Conservation (phyloP, 164 flowering plant genomes). For the Tetrastigma voinierianum region DNA sequence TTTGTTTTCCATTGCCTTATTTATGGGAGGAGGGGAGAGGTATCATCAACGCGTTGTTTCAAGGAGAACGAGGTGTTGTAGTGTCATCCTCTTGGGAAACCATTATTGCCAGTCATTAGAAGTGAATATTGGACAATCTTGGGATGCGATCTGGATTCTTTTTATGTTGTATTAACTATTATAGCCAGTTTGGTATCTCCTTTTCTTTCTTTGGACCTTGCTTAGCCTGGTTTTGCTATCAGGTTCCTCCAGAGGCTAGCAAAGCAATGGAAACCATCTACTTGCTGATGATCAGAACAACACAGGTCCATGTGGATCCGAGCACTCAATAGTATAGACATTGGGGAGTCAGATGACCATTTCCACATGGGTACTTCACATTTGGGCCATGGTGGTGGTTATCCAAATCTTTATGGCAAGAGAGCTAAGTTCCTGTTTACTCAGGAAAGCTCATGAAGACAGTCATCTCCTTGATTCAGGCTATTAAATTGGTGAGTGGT, state of each 20-base stretch:
- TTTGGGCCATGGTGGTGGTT: constrained; percentile 91
- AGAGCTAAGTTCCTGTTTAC: constrained; percentile 81
- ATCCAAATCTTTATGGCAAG: constrained; percentile 91
- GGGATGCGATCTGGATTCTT: background rate
- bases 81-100: background rate
- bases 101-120: background rate
- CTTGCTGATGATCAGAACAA: constrained; percentile 78
- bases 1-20: background rate
- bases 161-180: background rate
- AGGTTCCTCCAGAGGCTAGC: constrained; percentile 53
- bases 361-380: constrained; percentile 96
- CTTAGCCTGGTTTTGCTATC: constrained; percentile 3
- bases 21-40: background rate
- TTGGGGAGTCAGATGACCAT: constrained; percentile 77
- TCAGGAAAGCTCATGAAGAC: constrained; percentile 82
- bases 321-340: constrained; percentile 82
- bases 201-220: background rate
- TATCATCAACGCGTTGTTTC: background rate
- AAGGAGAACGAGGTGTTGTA: background rate
- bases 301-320: constrained; percentile 83
- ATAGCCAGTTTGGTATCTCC: background rate
- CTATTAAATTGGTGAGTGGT: constrained; percentile 77
- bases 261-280: constrained; percentile 58
- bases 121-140: background rate
- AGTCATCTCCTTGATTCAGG: constrained; percentile 84